Evolutionary conservation across 2,329 filamentous ascomycete genomes (phyloP), one percentile per base, ranked within the genome.

Genomic region (Chaetoscypha palmicola): DNA sequence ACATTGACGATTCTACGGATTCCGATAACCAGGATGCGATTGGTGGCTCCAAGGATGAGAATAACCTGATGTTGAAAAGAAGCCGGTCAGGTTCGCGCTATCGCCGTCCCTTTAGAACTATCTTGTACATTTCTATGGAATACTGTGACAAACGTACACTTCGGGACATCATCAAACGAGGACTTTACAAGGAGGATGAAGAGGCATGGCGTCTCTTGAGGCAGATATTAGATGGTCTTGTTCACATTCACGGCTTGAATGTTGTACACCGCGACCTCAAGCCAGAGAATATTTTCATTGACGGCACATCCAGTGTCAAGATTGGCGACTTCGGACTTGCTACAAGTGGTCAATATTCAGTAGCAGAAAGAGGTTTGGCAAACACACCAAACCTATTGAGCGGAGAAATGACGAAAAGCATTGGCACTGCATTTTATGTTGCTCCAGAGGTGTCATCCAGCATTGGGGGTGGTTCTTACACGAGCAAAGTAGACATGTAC

Each of bases 81-180:
- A 58, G 46, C 17, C 59, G 55, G 41, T 61, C 58, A 19, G 50
- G 51, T 38, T 56, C 55, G 22, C 56, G 54, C 43, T 67, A 68
- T 16, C 70, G 74, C 43, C 70, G 74, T 33, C 67, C 77, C 3
- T 74, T 77, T 48, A 77, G 77, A 41, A 90, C 84, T 0, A 82
- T 90, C 5, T 73, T 98, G 32, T 98, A 96, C 62, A 97, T 98
- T 44, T 92, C 94, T 48, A 98, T 98, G 92, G 92, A 98, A 62
- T 94, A 96, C 55, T 98, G 92, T 59, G 91, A 97, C 62, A 92
- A 91, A 60, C 47, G 56, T 36, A 97, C 92, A 0, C 74, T 98
- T 23, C 83, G 90, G 16, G 89, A 97, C 69, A 67, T 96, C 22
- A 94, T 98, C 45, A 75, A 78, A 17, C 79, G 83, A 56, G 83